A percentile compares a stretch with the other conserved stretches of the same genome.
These are phyloP conservation scores for Penicillium frequentans DNA, from an alignment of 2,329 filamentous ascomycete genomes.

Conservation along the genomic window DNA sequence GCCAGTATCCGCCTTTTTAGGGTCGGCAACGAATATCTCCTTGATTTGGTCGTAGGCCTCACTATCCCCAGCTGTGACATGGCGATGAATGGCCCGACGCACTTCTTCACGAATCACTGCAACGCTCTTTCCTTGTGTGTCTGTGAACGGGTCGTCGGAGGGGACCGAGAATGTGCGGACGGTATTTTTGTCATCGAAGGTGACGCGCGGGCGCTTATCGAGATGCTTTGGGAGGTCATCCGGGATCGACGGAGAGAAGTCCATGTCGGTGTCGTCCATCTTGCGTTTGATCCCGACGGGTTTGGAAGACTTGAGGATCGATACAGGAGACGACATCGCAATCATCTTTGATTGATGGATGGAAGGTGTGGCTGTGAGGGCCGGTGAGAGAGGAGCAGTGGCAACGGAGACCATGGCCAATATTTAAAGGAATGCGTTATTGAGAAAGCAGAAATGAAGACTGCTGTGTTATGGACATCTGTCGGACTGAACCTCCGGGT, in stretches of 20 bases:
- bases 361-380: constrained; percentile 24
- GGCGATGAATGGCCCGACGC: constrained; percentile 56
- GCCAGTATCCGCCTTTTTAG: constrained; percentile 41
- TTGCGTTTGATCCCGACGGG: constrained; percentile 37
- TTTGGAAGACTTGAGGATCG: constrained; percentile 40
- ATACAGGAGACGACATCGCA: constrained; percentile 31
- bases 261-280: constrained; percentile 36
- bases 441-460: constrained; percentile 3
- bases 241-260: constrained; percentile 33
- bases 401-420: constrained; percentile 37
- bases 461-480: constrained; percentile 22
- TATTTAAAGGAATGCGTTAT: neutral
- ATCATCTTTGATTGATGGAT: constrained; percentile 32
- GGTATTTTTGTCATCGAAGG: constrained; percentile 41
- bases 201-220: constrained; percentile 43
- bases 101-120: constrained; percentile 63
- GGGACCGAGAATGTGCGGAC: constrained; percentile 37
- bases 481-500: constrained; percentile 11
- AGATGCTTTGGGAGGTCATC: constrained; percentile 29
- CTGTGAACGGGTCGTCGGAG: constrained; percentile 30
- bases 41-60: constrained; percentile 58
- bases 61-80: constrained; percentile 53
- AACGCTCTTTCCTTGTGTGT: constrained; percentile 51
- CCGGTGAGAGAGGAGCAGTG: constrained; percentile 28
- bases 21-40: constrained; percentile 52